Evolutionary conservation across 768 basidiomycete species (phyloP), one percentile per base, ranked within the genome.

Genomic region (Hydnum rufescens): DNA sequence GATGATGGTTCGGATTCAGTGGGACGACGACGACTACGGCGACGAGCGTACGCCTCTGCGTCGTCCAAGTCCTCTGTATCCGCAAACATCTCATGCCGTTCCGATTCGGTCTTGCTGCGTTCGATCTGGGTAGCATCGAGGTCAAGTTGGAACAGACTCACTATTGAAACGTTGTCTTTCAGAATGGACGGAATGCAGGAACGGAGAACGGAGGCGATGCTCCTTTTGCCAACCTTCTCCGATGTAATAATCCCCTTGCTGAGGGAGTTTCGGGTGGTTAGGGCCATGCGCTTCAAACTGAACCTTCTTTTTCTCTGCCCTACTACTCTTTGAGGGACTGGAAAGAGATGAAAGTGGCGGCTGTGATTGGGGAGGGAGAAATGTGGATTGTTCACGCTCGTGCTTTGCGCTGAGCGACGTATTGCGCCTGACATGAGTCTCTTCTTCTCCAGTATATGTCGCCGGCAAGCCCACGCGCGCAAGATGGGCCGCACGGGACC

Each of bases 141-240:
- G 22, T 73, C 65, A 39, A 86, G 70, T 3, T 82, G 81, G 36
- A 85, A 61, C 16, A 83, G 83, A 32, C 70, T 63, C 0, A 76
- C 67, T 5, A 78, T 13, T 8, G 25, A 47, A 28, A 25, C 44
- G 26, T 8, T 13, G 13, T 28, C 8, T 8, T 47, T 47, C 44
- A 16, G 26, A 47, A 28, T n/a, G n/a, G n/a, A n/a, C n/a, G n/a
- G n/a, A n/a, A n/a, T n/a, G n/a, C n/a, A n/a, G n/a, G n/a, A n/a
- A 28, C 44, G 25, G 16, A 25, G 26, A 13, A 8, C 16, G 8
- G 44, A 47, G 16, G 44, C 26, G 16, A n/a, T n/a, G n/a, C n/a
- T n/a, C n/a, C n/a, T n/a, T n/a, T n/a, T n/a, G n/a, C n/a, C n/a
- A n/a, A n/a, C n/a, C n/a, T n/a, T n/a, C n/a, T n/a, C n/a, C n/a